A percentile compares a stretch with the other conserved stretches of the same genome.
Evolutionary conservation across 352 stramenopile species (phyloP).

Genomic region (Phytophthora sp.): DNA sequence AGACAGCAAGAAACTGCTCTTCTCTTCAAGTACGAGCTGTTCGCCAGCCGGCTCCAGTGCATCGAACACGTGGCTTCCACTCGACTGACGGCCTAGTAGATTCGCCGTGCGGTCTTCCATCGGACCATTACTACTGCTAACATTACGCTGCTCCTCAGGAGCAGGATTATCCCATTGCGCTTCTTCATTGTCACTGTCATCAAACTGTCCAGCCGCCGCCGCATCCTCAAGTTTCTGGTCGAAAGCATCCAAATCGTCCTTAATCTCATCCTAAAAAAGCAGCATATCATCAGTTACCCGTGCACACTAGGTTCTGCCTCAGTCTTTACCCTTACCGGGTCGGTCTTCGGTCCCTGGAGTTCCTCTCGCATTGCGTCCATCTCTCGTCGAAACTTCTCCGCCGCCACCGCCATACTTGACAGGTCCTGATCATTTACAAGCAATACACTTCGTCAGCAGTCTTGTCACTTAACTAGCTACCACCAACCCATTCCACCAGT

Average conservation of each 20-base stretch:
- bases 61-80: slow-evolving; percentile 38
- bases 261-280: slow-evolving; percentile 43
- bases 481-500: slow-evolving; percentile 3
- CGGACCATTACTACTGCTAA: slow-evolving; percentile 30
- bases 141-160: slow-evolving; percentile 27
- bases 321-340: slow-evolving; percentile 33
- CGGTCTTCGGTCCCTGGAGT: slow-evolving; percentile 39
- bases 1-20: slow-evolving; percentile 41
- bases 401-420: slow-evolving; percentile 78
- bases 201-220: slow-evolving; percentile 77
- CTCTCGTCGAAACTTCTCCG: slow-evolving; percentile 84
- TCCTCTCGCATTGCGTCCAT: slow-evolving; percentile 86
- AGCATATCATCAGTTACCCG: slow-evolving; percentile 14
- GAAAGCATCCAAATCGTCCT: slow-evolving; percentile 74
- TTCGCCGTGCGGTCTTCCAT: slow-evolving; percentile 29
- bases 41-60: slow-evolving; percentile 34
- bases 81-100: slow-evolving; percentile 27
- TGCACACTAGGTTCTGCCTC: not conserved
- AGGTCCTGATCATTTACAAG: slow-evolving; percentile 58
- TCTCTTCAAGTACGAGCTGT: slow-evolving; percentile 36
- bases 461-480: not conserved
- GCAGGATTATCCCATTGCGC: slow-evolving; percentile 63
- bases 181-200: slow-evolving; percentile 83
- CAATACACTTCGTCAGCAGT: slow-evolving; percentile 9
- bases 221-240: slow-evolving; percentile 83